Evolutionary conservation across 2,329 filamentous ascomycete species (phyloP).

Genomic region (Trichoderma arundinaceum): DNA sequence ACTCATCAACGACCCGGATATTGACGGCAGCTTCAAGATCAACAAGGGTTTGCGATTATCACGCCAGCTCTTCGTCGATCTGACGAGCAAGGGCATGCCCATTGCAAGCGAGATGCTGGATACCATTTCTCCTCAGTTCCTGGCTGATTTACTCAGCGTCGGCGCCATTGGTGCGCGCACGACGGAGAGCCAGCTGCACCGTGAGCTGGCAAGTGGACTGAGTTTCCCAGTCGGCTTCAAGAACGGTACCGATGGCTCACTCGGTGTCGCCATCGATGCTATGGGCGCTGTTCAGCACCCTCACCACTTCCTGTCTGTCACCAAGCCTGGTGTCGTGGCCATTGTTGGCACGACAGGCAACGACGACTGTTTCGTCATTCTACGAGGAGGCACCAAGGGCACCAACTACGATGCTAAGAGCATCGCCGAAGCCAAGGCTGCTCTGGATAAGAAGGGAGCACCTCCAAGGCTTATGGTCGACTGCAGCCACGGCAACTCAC

Average conservation of each 20-base stretch:
- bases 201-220: conserved; percentile 89
- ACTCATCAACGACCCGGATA: conserved; percentile 96
- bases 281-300: conserved; percentile 91
- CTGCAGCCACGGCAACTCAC: conserved; percentile 95
- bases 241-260: conserved; percentile 93
- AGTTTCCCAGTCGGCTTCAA: conserved; percentile 99
- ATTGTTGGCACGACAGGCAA: conserved; percentile 95
- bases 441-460: conserved; percentile 75
- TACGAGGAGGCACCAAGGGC: conserved; percentile 88
- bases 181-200: conserved; percentile 93
- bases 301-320: conserved; percentile 96
- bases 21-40: conserved; percentile 98
- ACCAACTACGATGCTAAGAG: conserved; percentile 91
- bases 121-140: conserved; percentile 96
- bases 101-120: conserved; percentile 98
- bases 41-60: conserved; percentile 92
- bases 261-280: conserved; percentile 91
- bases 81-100: conserved; percentile 92
- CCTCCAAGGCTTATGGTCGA: conserved; percentile 90
- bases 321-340: conserved; percentile 92
- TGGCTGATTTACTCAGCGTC: conserved; percentile 88
- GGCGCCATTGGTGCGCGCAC: conserved; percentile 96
- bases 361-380: conserved; percentile 95
- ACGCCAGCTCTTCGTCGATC: conserved; percentile 88
- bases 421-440: conserved; percentile 81